Base-by-base conservation (phyloP, 495 filamentous ascomycete genomes). In the Xylaria curta region DNA sequence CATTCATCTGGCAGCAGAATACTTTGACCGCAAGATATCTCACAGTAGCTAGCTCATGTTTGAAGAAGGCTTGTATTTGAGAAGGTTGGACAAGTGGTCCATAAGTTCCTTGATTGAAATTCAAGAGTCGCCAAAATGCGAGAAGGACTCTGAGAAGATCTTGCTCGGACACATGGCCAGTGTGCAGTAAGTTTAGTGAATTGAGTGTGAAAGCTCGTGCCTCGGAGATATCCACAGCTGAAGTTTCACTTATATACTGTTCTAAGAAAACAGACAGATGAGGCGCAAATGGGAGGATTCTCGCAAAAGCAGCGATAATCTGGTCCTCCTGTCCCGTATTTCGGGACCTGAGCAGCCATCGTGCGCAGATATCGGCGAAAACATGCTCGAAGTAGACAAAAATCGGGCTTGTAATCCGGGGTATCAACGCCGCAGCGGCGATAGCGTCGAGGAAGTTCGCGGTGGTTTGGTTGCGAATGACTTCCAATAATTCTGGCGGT, bases 1-100 rank as follows among this genome's bases (percentile, higher is more conserved):
- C 92, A 72, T 90, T 88, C 76, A 95, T 87, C 76, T 93, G 91
- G 56, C 92, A 83, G 78, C 91, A 92, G 76, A 97, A 89, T 67
- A 93, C 87, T 79, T 93, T 87, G 60, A 97, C 86, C 17, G 94
- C 91, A 62, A 99, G 85, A 79, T 94, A 98, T 79, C 92, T 87
- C 21, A 97, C 87, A 8, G 86, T 81, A 42, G 75, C 81, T 40
- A 88, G 82, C 53, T 81, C 75, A 82, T 94, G 91, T 68, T 82
- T 80, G 72, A 96, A 89, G 12, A 95, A 85, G 54, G 79, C 78
- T 80, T 93, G 90, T 5, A 97, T 82, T 73, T 87, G 89, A 46
- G 88, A 85, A 1, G 92, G 90, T 13, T 84, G 87, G 24, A 94
- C 85, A 68, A 87, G 83, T 73, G 79, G 81, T 31, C 87, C 85